Evolutionary conservation across 768 basidiomycete species (phyloP).

Genomic region (Hebeloma cylindrosporum): DNA sequence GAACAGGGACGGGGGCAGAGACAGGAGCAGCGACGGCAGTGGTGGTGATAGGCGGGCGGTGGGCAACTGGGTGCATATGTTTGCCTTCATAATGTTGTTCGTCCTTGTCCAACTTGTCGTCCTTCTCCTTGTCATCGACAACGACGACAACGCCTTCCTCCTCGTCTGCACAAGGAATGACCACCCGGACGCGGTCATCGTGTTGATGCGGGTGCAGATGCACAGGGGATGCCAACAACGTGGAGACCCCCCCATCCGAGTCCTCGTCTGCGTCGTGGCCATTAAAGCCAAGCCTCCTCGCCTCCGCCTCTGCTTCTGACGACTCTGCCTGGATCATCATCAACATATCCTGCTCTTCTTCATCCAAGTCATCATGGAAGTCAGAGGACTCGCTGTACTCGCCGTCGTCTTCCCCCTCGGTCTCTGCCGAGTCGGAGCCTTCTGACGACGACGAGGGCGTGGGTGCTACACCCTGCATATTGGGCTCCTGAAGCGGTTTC

Average conservation of each 20-base stretch:
- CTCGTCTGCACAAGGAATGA: constrained; percentile 14
- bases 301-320: background rate
- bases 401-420: constrained; percentile 31
- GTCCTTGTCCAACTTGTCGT: constrained; percentile 17
- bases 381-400: constrained; percentile 12
- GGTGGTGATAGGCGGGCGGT: constrained; percentile 21
- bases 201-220: no score
- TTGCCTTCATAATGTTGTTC: constrained; percentile 30
- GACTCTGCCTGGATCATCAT: background rate
- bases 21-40: background rate
- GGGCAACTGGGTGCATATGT: constrained; percentile 59
- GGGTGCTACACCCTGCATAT: constrained; percentile 1
- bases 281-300: background rate
- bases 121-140: constrained; percentile 6
- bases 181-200: constrained; percentile 20
- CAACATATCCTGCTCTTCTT: constrained; percentile 16
- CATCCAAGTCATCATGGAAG: constrained; percentile 8
- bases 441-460: constrained; percentile 11
- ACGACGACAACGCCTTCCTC: constrained; percentile 12
- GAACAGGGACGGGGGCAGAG: background rate
- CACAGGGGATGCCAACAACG: no score
- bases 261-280: background rate
- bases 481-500: constrained; percentile 21
- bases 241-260: no score
- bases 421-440: constrained; percentile 2